Base-by-base conservation (phyloP, 768 basidiomycete genomes). In the Calocybe indica region DNA sequence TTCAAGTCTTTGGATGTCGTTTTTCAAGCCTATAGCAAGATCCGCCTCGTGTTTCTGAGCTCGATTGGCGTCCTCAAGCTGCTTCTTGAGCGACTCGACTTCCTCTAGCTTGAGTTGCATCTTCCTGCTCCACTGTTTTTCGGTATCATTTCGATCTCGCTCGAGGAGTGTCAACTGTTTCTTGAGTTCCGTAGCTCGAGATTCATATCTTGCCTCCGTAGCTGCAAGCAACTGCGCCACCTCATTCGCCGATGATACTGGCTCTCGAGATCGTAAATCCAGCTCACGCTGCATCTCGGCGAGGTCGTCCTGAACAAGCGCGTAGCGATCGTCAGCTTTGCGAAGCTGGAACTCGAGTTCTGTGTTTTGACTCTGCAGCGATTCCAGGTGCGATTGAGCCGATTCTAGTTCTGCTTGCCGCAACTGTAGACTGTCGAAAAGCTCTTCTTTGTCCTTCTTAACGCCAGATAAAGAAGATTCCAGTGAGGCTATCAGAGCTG, bases 371-470 rank as follows among this genome's bases (percentile, higher is more conserved):
- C 82, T 82, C 55, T 88, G 81, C 13, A 92, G 64, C 1, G 77
- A 76, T 54, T 92, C 90, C 2, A 85, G 71, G 53, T 88, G 83
- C 5, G 79, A 80, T 52, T 85, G 83, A 5, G 83, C 80, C 1
- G 88, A 86, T 65, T 99, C 96, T 8, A 88, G 64, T 58, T 97
- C 94, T 11, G 89, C 93, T 62, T 95, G 92, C 30, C 89, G 84
- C 40, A 86, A 58, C 64, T 98, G 92, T 3, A 92, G 72, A 50
- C 87, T 81, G 54, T 94, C 89, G 61, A 97, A 98, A 52, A 92
- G 76, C 8, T 70, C 62, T 54, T 82, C 84, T 58, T 93, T 94
- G 60, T 92, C 89, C 28, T 71, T 66, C 10, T 80, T 78, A 6
- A 93, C 72, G 30, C 73, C 80, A 52, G 78, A 75, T n/a, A 91